Conservation (phyloP, 176 grass and related monocot genomes). For the Puya raimondii region DNA sequence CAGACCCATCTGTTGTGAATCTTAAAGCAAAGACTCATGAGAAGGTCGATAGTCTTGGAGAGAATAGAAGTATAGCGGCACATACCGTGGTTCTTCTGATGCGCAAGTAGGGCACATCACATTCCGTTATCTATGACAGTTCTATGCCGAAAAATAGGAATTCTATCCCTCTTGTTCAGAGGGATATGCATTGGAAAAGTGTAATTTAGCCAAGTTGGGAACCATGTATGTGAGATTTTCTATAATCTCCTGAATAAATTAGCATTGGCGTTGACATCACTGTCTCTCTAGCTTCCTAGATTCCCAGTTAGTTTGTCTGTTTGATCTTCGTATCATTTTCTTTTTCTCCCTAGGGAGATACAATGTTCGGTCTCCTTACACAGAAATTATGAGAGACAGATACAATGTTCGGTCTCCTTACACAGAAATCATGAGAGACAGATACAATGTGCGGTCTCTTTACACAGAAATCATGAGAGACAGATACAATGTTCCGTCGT, state of each 20-base stretch:
- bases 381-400: too few relatives aligned
- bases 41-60: slow-evolving; percentile 94
- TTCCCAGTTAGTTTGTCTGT: too few relatives aligned
- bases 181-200: background rate
- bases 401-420: too few relatives aligned
- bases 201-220: background rate
- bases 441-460: too few relatives aligned
- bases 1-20: slow-evolving; percentile 78
- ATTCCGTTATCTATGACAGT: background rate
- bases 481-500: too few relatives aligned
- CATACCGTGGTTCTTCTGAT: slow-evolving; percentile 89
- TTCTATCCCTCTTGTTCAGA: too few relatives aligned
- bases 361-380: too few relatives aligned
- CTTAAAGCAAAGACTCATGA: slow-evolving; percentile 98
- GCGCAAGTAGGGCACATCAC: slow-evolving; percentile 30
- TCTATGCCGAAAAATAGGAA: background rate
- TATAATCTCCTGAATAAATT: background rate
- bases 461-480: too few relatives aligned
- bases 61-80: slow-evolving; percentile 94
- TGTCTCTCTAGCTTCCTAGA: background rate
- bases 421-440: too few relatives aligned
- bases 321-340: too few relatives aligned
- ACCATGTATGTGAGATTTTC: background rate
- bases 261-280: background rate
- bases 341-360: too few relatives aligned